phyloP scores from a whole-genome alignment of 495 filamentous ascomycete genomes.

The Penicillium lividum region DNA sequence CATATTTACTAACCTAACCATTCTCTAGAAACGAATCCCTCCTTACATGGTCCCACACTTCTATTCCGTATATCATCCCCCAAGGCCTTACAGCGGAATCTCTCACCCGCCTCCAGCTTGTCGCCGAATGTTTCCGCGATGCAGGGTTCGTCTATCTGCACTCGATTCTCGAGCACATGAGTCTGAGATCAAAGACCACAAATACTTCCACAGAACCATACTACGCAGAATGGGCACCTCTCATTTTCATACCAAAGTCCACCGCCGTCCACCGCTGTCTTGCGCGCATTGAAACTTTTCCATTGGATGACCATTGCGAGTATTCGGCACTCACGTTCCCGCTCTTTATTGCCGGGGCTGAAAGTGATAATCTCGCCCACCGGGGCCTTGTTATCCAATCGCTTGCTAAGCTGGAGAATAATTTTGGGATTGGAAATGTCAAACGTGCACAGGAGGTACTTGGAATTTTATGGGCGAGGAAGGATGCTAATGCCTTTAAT shows the following conservation, averaged over 20 bases:
- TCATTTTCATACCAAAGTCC: conserved; percentile 34
- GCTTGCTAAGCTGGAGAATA: conserved; percentile 34
- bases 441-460: conserved; percentile 44
- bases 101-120: conserved; percentile 41
- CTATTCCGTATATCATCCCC: conserved; percentile 36
- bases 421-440: conserved; percentile 49
- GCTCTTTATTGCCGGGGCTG: conserved; percentile 44
- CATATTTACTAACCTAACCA: not conserved
- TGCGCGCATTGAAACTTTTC: conserved; percentile 27
- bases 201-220: not conserved
- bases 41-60: conserved; percentile 37
- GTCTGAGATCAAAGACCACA: conserved; percentile 4
- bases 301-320: conserved; percentile 42
- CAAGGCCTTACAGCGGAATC: conserved; percentile 31
- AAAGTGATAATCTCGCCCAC: conserved; percentile 29
- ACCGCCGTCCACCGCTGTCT: conserved; percentile 35
- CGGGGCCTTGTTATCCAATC: conserved; percentile 32
- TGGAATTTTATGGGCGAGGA: conserved; percentile 34
- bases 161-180: conserved; percentile 40
- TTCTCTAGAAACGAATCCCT: conserved; percentile 38
- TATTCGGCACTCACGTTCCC: conserved; percentile 49
- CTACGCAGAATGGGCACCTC: conserved; percentile 9
- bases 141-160: conserved; percentile 46
- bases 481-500: conserved; percentile 16
- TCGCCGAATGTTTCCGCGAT: conserved; percentile 48